A percentile compares a stretch with the other conserved stretches of the same genome.
phyloP scores from a whole-genome alignment of 805 yeast species.

The Myxozyma monticola region DNA sequence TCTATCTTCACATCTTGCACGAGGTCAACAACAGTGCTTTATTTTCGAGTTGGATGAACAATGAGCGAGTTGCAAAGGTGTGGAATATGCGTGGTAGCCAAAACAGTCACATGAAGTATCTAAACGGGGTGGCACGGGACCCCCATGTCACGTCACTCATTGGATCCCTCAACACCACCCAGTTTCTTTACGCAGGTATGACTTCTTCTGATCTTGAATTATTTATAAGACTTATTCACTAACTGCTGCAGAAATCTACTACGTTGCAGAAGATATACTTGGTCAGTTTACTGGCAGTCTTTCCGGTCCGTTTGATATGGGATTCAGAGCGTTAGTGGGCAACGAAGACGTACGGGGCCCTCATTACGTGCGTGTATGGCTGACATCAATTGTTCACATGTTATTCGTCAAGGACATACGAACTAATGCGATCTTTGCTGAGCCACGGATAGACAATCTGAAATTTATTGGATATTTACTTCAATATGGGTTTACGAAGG shows the following conservation, averaged over 20 bases:
- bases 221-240: neutral
- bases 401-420: slow-evolving; percentile 31
- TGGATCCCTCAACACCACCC: slow-evolving; percentile 30
- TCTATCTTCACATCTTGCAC: slow-evolving; percentile 19
- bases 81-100: slow-evolving; percentile 31
- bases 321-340: slow-evolving; percentile 35
- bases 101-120: slow-evolving; percentile 25
- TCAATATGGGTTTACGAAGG: slow-evolving; percentile 24
- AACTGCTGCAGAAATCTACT: slow-evolving; percentile 30
- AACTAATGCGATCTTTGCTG: slow-evolving; percentile 30
- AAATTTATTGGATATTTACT: slow-evolving; percentile 31
- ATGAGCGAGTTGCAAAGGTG: slow-evolving; percentile 32
- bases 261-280: slow-evolving; percentile 33
- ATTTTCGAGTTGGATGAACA: slow-evolving; percentile 33
- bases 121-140: slow-evolving; percentile 20
- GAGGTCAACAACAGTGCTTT: slow-evolving; percentile 9
- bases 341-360: slow-evolving; percentile 35
- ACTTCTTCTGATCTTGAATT: too few relatives aligned
- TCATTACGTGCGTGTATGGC: slow-evolving; percentile 33
- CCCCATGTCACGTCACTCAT: slow-evolving; percentile 27
- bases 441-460: slow-evolving; percentile 33
- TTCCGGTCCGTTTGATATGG: slow-evolving; percentile 30
- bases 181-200: slow-evolving; percentile 31
- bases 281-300: slow-evolving; percentile 26
- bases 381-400: slow-evolving; percentile 31